Evolutionary conservation across 352 stramenopile genomes (phyloP), one percentile per base, ranked within the genome.

Genomic region (Phytophthora kernoviae): DNA sequence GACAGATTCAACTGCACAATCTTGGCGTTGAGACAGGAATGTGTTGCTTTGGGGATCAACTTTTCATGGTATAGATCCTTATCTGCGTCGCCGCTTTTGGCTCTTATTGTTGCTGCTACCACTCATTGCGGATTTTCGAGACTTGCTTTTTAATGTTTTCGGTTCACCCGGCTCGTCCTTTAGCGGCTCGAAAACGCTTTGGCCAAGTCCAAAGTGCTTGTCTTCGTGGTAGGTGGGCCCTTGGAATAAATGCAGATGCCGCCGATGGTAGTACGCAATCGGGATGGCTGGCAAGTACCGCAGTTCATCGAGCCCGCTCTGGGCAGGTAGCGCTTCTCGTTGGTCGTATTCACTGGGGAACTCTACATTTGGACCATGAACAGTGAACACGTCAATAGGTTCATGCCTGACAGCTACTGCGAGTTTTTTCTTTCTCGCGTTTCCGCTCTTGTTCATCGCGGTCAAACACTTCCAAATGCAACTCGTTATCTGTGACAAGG

Each of bases 401-500:
- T 24, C 20, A 18, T 40, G 18, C 24, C 65, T 52, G 0, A 47
- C 58, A 20, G 30, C 41, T 65, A 70, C 47, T 0, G 63, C 44
- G 11, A 69, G 54, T 21, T 61, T 54, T n/a, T 11, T 81, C 56
- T 33, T 79, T 65, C 37, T 74, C 61, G 1, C 18, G 46, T 46
- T 80, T 73, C 15, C 54, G 55, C 17, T 75, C 71, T 53, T 77
- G 55, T 50, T 59, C 49, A 12, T 82, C 63, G 11, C 27, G 63
- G 3, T 75, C 61, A 37, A 77, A 73, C 11, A 64, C 56, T 5
- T 79, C 75, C 1, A 87, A 42, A 40, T 94, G 79, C 14, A 81
- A 24, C 58, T 93, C 86, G 43, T 95, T 95, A 59, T 95, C 84
- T 0, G 71, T 91, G 36, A 96, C 74, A 2, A 96, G 50, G 15